Evolutionary conservation across 441 rosid genomes (phyloP).

Genomic region (Gossypium gossypioides): DNA sequence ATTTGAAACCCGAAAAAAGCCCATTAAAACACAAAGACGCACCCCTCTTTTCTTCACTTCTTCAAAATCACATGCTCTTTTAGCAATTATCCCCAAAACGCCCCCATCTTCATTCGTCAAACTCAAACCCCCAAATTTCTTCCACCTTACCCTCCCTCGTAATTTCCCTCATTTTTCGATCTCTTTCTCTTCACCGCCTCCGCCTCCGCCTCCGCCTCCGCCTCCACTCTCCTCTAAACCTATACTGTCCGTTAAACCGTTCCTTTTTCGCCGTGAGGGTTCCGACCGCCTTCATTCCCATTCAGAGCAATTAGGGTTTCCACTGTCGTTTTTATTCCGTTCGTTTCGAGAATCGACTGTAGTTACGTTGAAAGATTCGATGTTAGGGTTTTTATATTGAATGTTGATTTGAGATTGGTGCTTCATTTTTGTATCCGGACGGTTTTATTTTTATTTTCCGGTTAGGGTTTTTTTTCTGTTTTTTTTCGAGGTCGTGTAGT

Average conservation of each 20-base stretch:
- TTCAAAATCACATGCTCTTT: conserved; percentile 13
- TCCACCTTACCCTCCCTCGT: conserved; percentile 14
- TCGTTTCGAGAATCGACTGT: not conserved
- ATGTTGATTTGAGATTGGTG: conserved; percentile 17
- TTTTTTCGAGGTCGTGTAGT: conserved; percentile 5
- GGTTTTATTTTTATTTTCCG: not conserved
- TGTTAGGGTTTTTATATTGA: conserved; percentile 13
- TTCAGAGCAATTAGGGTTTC: conserved; percentile 17
- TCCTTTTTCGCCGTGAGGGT: conserved; percentile 13
- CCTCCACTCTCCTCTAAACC: conserved; percentile 2
- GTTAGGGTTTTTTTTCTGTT: not conserved
- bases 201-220: not conserved
- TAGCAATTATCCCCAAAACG: conserved; percentile 20
- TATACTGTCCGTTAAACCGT: conserved; percentile 6
- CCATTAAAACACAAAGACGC: not conserved
- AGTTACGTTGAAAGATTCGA: not conserved
- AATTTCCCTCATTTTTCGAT: conserved; percentile 16
- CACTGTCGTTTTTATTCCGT: not conserved
- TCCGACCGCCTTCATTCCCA: not conserved
- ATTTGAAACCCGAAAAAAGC: not conserved
- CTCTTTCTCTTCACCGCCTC: conserved; percentile 11
- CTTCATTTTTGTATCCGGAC: not conserved
- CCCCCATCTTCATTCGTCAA: not conserved
- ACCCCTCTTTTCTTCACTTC: not conserved
- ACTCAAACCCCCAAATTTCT: not conserved